Percentiles rank a stretch among this genome's conserved stretches.
These are phyloP conservation scores for Alternaria sp. DNA, from an alignment of 2,329 filamentous ascomycete species.

Conservation along the genomic window DNA sequence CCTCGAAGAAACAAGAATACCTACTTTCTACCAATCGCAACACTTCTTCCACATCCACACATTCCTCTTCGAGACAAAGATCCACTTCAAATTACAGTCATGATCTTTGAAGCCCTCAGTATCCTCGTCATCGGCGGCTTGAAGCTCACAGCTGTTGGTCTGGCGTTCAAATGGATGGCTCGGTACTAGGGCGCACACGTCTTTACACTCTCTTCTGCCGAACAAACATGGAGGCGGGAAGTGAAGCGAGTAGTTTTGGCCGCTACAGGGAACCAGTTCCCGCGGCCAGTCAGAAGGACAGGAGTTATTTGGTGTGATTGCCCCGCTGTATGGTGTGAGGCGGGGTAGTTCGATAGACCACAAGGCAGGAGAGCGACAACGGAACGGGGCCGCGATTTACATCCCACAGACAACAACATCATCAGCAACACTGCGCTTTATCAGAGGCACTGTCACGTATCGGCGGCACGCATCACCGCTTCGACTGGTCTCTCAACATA, in stretches of 20 bases:
- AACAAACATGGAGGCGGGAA: neutral
- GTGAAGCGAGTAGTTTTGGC: neutral
- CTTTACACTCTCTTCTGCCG: neutral
- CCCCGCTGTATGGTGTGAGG: constrained; percentile 29
- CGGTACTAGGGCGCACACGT: constrained; percentile 22
- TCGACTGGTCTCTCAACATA: neutral
- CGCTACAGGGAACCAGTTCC: neutral
- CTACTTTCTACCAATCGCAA: neutral
- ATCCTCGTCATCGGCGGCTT: constrained; percentile 39
- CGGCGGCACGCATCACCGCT: neutral
- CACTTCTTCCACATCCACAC: neutral
- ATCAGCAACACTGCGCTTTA: neutral
- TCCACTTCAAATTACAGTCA: neutral
- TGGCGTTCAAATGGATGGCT: constrained; percentile 40
- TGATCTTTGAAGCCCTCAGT: constrained; percentile 35
- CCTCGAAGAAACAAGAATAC: neutral
- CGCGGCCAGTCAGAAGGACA: neutral
- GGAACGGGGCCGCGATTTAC: neutral
- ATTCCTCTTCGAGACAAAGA: neutral
- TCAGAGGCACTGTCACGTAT: neutral
- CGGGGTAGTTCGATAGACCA: neutral
- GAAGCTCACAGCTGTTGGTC: constrained; percentile 42
- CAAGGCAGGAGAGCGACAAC: constrained; percentile 4
- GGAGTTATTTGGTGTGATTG: constrained; percentile 23
- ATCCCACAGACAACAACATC: neutral